phyloP scores from a whole-genome alignment of 2,329 filamentous ascomycete genomes.

The Sporothrix curviconia region DNA sequence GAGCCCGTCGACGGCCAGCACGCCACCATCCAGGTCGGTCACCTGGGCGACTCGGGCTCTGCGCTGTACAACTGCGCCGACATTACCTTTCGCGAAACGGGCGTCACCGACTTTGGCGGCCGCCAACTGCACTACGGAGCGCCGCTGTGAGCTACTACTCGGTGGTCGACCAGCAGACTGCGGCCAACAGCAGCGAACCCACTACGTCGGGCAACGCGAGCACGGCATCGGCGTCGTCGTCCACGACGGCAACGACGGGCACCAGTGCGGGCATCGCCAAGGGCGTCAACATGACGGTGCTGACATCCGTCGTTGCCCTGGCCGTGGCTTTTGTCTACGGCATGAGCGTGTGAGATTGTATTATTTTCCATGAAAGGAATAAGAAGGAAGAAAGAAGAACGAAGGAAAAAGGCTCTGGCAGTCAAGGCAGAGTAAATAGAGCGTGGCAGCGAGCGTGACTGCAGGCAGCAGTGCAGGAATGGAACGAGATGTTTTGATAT shows the following conservation, averaged over 20 bases:
- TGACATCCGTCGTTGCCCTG: constrained; percentile 34
- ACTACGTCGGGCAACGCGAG: background rate
- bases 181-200: constrained; percentile 19
- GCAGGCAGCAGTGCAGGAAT: background rate
- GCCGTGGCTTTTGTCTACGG: constrained; percentile 33
- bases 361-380: background rate
- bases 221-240: background rate
- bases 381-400: background rate
- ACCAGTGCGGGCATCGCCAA: constrained; percentile 16
- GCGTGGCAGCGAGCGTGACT: too few relatives aligned
- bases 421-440: too few relatives aligned
- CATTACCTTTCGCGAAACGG: constrained; percentile 53
- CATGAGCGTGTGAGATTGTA: constrained; percentile 31
- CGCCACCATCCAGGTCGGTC: constrained; percentile 63
- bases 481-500: too few relatives aligned
- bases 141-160: constrained; percentile 41
- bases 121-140: constrained; percentile 51
- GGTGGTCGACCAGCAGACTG: constrained; percentile 30
- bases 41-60: constrained; percentile 51
- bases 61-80: constrained; percentile 73
- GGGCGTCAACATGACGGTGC: constrained; percentile 22
- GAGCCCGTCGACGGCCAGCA: constrained; percentile 53
- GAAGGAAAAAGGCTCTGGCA: too few relatives aligned
- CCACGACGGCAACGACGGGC: background rate
- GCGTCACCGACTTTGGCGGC: constrained; percentile 39